phyloP scores from a whole-genome alignment of 1,284 basidiomycete species.

The Volvariella surrecta region DNA sequence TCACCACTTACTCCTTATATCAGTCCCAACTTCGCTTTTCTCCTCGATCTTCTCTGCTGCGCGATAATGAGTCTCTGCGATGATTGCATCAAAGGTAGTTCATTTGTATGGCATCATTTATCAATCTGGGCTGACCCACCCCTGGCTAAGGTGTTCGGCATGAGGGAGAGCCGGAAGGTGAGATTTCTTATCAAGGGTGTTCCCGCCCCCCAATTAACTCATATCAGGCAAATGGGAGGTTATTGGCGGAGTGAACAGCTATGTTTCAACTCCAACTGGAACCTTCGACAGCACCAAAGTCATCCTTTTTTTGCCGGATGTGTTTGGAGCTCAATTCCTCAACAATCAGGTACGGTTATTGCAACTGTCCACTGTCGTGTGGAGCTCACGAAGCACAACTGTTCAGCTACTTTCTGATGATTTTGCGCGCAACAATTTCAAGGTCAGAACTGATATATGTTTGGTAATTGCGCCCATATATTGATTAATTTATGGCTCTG shows the following conservation, averaged over 20 bases:
- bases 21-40: background rate
- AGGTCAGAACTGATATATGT: background rate
- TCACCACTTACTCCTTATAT: background rate
- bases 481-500: background rate
- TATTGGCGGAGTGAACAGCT: constrained; percentile 38
- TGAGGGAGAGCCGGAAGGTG: constrained; percentile 45
- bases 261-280: constrained; percentile 35
- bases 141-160: constrained; percentile 40
- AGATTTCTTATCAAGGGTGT: constrained; percentile 5
- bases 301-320: constrained; percentile 50
- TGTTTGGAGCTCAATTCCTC: constrained; percentile 53
- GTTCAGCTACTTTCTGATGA: constrained; percentile 60
- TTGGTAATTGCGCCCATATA: background rate
- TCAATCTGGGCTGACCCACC: background rate
- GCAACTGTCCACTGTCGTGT: background rate
- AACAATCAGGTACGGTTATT: constrained; percentile 35
- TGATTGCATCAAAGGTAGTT: constrained; percentile 36
- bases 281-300: constrained; percentile 45
- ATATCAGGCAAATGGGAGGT: constrained; percentile 31
- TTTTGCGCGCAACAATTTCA: constrained; percentile 65
- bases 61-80: constrained; percentile 43
- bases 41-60: too few relatives aligned
- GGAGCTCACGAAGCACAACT: background rate
- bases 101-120: background rate
- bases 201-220: background rate